Base-by-base conservation (phyloP, 768 basidiomycete species). In the Leccinum obscurum region DNA sequence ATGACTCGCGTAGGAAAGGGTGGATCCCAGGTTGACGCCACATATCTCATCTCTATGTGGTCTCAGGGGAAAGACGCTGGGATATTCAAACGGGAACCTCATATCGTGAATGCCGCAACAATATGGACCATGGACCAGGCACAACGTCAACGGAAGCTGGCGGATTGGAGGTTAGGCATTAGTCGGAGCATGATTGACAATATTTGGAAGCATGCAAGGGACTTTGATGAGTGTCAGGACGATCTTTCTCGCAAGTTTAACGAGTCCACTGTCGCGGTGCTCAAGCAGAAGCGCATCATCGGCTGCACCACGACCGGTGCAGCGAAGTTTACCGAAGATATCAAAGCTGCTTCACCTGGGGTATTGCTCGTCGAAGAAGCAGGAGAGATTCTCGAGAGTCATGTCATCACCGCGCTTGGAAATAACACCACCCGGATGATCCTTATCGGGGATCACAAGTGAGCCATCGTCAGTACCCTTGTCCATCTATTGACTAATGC, bases 371-470 rank as follows among this genome's bases (percentile, higher is more conserved):
- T 89, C 1, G 88, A 89, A 65, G 88, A 89, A 70, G 88, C 88
- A 0, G 88, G 88, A 6, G 88, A 90, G 62, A 88, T 89, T 49
- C 68, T 89, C 2, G 88, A 89, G 66, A 85, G 83, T 59, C 88
- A 89, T 64, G 72, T 87, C 39, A 62, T 89, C 41, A 86, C 86
- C 0, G 81, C 88, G 0, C 71, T 89, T 4, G 80, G 80, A 0
- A 58, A 59, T 2, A 58, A 75, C 1, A 81, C 81, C 0, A 70
- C 74, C 4, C 85, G 88, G 32, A 67, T 89, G 55, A 83, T 89
- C 63, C 75, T 90, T 5, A 89, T 90, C 32, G 88, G 88, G 0
- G 88, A 90, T 64, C 88, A 89, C 70, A 83, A 89, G 88, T 88
- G 72, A 14, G 83, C 71, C 51, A n/a, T 28, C n/a, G 5, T 26